Percentiles rank a stretch among this genome's conserved stretches.
Conservation (phyloP, 352 stramenopile genomes). For the Sclerospora graminicola region DNA sequence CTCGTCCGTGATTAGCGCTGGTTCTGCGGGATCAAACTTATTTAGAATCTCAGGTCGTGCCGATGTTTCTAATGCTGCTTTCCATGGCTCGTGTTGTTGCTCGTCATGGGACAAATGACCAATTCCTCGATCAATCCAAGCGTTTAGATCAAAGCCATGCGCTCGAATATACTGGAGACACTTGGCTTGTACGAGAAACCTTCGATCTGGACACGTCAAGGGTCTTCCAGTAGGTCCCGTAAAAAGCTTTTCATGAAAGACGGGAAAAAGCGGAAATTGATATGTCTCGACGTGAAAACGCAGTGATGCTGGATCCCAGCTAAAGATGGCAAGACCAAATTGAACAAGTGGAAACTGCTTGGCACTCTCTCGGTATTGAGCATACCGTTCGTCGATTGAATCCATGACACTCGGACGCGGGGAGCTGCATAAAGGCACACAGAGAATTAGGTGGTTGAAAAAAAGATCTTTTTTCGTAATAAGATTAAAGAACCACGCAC, state of each 20-base stretch:
- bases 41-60: constrained; percentile 25
- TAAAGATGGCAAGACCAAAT: constrained; percentile 65
- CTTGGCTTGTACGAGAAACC: constrained; percentile 61
- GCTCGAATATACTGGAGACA: constrained; percentile 67
- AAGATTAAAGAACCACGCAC: constrained; percentile 37
- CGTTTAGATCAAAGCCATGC: constrained; percentile 73
- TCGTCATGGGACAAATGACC: constrained; percentile 58
- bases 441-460: too few relatives aligned
- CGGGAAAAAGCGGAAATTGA: constrained; percentile 70
- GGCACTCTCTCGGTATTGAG: constrained; percentile 39
- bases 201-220: constrained; percentile 32
- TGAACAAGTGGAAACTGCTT: constrained; percentile 61
- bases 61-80: constrained; percentile 14
- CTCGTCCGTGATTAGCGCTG: constrained; percentile 29
- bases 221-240: too few relatives aligned
- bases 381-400: constrained; percentile 55
- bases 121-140: constrained; percentile 64
- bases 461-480: too few relatives aligned
- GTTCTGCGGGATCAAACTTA: constrained; percentile 24
- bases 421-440: constrained; percentile 10
- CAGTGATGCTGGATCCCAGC: constrained; percentile 28
- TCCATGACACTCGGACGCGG: constrained; percentile 59
- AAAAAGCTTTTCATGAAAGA: constrained; percentile 29
- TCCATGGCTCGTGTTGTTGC: constrained; percentile 27
- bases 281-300: constrained; percentile 50